phyloP scores from a whole-genome alignment of 768 basidiomycete genomes.

The Macrolepiota fuliginosa region DNA sequence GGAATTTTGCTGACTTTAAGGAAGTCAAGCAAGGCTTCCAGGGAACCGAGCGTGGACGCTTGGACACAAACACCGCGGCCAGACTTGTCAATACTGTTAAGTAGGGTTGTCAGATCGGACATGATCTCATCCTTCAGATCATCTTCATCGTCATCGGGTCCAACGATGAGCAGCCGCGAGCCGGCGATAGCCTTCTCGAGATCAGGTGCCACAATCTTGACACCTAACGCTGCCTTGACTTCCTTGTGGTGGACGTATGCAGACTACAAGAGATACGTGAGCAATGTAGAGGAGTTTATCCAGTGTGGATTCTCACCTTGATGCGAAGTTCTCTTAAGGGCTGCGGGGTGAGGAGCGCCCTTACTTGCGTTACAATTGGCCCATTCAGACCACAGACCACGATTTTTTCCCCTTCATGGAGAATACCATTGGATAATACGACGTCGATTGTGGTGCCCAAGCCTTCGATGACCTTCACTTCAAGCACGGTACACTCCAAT shows the following conservation, averaged over 20 bases:
- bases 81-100: conserved; percentile 90
- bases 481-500: conserved; percentile 95
- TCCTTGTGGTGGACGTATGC: conserved; percentile 96
- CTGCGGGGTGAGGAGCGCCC: conserved; percentile 94
- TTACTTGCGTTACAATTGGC: conserved; percentile 91
- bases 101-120: conserved; percentile 87
- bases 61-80: conserved; percentile 98
- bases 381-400: conserved; percentile 97
- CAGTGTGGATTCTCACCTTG: conserved; percentile 56
- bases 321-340: conserved; percentile 93
- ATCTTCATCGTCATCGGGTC: conserved; percentile 96
- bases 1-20: conserved; percentile 94
- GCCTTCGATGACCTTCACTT: conserved; percentile 98
- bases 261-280: conserved; percentile 52
- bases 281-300: conserved; percentile 8
- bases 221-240: conserved; percentile 94
- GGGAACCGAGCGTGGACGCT: conserved; percentile 93
- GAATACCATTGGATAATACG: conserved; percentile 89
- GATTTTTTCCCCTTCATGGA: conserved; percentile 90
- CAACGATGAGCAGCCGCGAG: conserved; percentile 87
- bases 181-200: conserved; percentile 98
- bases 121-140: conserved; percentile 93
- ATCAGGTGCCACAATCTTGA: conserved; percentile 93
- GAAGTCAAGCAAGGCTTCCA: conserved; percentile 97
- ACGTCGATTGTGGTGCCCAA: conserved; percentile 98